Conservation (phyloP, 169 alveolate species). For the Plasmodium fragile region DNA sequence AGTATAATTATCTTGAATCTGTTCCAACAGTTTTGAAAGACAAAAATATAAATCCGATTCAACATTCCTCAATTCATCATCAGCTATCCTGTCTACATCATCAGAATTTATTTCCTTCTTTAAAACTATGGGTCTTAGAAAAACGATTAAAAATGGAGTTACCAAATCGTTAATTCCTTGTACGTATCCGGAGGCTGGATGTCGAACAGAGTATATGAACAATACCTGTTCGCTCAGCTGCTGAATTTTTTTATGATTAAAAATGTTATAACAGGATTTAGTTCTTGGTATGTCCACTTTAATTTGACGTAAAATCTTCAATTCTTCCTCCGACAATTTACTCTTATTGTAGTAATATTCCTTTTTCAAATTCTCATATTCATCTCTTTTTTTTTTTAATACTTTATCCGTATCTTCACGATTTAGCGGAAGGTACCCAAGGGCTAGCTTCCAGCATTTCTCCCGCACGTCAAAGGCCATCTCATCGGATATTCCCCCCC, state of each 20-base stretch:
- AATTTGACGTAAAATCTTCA: constrained; percentile 84
- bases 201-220: constrained; percentile 93
- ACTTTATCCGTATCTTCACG: constrained; percentile 79
- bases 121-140: constrained; percentile 76
- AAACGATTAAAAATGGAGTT: constrained; percentile 87
- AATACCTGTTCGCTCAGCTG: constrained; percentile 91
- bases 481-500: constrained; percentile 90
- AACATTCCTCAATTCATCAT: constrained; percentile 86
- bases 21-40: constrained; percentile 91
- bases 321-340: constrained; percentile 52
- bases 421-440: constrained; percentile 90
- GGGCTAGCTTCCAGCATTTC: constrained; percentile 88
- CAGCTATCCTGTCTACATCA: constrained; percentile 76
- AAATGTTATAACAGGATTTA: constrained; percentile 84
- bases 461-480: constrained; percentile 86
- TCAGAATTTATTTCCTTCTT: constrained; percentile 79
- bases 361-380: constrained; percentile 82
- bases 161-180: constrained; percentile 95
- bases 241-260: constrained; percentile 88
- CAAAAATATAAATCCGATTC: constrained; percentile 94
- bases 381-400: constrained; percentile 83
- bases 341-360: constrained; percentile 23
- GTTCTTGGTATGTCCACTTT: constrained; percentile 94
- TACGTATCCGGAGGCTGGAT: constrained; percentile 96
- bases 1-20: constrained; percentile 94